Conservation (phyloP, 1,284 basidiomycete species). For the Malassezia caprae region DNA sequence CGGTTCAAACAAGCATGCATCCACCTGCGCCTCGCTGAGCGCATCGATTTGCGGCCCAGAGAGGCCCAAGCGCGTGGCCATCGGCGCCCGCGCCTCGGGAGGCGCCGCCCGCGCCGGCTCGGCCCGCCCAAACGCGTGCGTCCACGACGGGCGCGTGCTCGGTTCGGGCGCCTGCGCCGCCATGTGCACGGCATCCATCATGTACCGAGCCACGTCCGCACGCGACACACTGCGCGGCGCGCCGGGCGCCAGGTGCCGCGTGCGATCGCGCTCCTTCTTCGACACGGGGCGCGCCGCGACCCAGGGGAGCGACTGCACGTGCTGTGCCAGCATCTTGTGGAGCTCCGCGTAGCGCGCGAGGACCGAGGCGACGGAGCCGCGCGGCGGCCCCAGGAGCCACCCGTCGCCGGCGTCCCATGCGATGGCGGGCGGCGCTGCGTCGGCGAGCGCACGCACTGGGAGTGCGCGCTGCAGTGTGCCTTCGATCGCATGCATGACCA, state of each 20-base stretch:
- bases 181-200: constrained; percentile 1
- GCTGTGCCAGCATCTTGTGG: constrained; percentile 6
- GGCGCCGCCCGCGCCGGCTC: not conserved
- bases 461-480: constrained; percentile 1
- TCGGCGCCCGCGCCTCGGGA: not conserved
- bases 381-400: not conserved
- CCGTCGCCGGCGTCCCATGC: not conserved
- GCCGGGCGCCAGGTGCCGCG: not conserved
- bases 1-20: constrained; percentile 6
- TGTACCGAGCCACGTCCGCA: constrained; percentile 1
- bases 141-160: not conserved
- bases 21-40: constrained; percentile 10
- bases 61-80: constrained; percentile 9
- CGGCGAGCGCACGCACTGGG: constrained; percentile 1
- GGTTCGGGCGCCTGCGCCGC: not conserved
- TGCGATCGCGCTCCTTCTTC: constrained; percentile 10
- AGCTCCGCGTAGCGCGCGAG: constrained; percentile 16
- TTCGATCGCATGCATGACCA: constrained; percentile 13
- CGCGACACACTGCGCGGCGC: not conserved
- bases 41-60: constrained; percentile 3
- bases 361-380: constrained; percentile 4
- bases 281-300: not conserved
- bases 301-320: constrained; percentile 10
- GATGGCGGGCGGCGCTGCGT: not conserved
- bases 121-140: not conserved